Evolutionary conservation across 768 basidiomycete species (phyloP).

Genomic region (Termitomyces sp.): DNA sequence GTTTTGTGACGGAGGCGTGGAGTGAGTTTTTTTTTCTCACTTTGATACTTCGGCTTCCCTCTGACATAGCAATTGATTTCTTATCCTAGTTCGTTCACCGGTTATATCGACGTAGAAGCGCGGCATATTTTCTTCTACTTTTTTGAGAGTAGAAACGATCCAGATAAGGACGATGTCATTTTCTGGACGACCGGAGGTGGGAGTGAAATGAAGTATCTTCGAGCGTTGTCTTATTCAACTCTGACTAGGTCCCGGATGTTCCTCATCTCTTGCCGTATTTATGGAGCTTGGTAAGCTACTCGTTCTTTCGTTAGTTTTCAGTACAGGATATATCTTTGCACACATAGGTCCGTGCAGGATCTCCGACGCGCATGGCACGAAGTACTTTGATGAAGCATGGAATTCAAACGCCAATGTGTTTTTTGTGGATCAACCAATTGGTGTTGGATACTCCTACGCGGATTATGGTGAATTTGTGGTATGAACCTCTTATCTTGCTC

Average conservation of each 20-base stretch:
- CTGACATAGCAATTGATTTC: neutral
- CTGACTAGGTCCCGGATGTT: constrained; percentile 34
- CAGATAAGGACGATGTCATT: constrained; percentile 55
- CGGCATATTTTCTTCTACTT: constrained; percentile 73
- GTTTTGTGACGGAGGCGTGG: constrained; percentile 57
- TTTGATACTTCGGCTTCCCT: neutral
- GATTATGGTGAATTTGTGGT: constrained; percentile 58
- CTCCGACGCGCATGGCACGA: constrained; percentile 40
- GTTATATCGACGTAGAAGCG: constrained; percentile 61
- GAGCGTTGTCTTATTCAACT: neutral
- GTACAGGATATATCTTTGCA: neutral
- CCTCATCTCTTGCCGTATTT: constrained; percentile 53
- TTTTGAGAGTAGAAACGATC: constrained; percentile 63
- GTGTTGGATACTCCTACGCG: constrained; percentile 59
- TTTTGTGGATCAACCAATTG: constrained; percentile 59
- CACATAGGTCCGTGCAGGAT: constrained; percentile 62
- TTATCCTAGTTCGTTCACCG: constrained; percentile 45
- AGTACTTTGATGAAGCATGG: constrained; percentile 58
- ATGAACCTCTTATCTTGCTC: constrained; percentile 14
- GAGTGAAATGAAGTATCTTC: neutral
- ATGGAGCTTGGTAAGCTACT: constrained; percentile 57
- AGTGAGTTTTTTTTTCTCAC: constrained; percentile 13
- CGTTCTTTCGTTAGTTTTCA: neutral
- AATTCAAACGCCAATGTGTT: constrained; percentile 61
- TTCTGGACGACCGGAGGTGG: constrained; percentile 49